Evolutionary conservation across 306 rosid genomes (phyloP), one percentile per base, ranked within the genome.

Genomic region (Cicer yamashitae): DNA sequence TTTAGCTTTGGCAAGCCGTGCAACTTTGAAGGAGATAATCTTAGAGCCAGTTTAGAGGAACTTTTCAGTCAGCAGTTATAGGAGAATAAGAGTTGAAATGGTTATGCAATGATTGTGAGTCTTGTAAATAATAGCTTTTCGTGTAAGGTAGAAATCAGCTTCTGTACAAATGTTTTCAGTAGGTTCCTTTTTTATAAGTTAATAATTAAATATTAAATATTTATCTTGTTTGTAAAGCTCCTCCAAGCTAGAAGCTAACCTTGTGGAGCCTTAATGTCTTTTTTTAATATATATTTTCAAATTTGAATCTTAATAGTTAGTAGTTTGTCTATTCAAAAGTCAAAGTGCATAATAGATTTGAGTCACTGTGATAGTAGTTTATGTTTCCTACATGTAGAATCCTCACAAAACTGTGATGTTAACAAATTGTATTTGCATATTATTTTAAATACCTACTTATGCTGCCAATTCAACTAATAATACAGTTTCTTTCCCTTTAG

Each of bases 401-500:
- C 44, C 59, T 77, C 30, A 74, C 25, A 47, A 52, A 12, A 45
- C 46, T 38, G 57, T 70, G 10, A 46, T 77, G 52, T 62, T 38
- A 39, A 46, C 62, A 58, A 80, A 53, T 46, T 81, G 47, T 68
- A 37, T 22, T 67, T 48, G 58, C 44, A 17, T 44, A 14, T n/a
- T 50, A 20, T 53, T 73, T 25, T 53, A 37, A 41, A 47, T 52
- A 44, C 58, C 50, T 70, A 22, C 51, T 46, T 78, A 22, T 83
- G 68, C 20, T 67, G 38, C 56, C 48, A 25, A 50, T 65, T 64
- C 14, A 46, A 56, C 63, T 75, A 61, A 66, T 65, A 20, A 30
- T 76, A 13, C 73, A 14, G 57, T 76, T 70, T 70, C 58, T 75
- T 52, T 62, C 74, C 46, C 65, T 71, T 77, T 81, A 96, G 99